A percentile compares a stretch with the other conserved stretches of the same genome.
phyloP scores from a whole-genome alignment of 2,329 filamentous ascomycete genomes.

The Podosphaera xanthii region DNA sequence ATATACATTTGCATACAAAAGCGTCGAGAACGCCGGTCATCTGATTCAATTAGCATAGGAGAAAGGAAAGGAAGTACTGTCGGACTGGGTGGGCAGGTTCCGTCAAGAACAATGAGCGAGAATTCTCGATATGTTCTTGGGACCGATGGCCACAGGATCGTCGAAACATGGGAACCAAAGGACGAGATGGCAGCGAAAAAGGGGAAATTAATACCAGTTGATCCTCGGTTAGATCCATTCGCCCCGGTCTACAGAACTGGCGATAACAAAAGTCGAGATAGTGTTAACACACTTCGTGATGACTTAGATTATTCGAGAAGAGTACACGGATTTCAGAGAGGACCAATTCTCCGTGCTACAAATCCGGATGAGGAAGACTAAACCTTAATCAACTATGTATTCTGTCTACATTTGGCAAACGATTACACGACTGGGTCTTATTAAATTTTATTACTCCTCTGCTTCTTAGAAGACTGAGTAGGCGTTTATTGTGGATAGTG shows the following conservation, averaged over 20 bases:
- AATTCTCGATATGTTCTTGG: conserved; percentile 17
- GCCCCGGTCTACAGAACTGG: conserved; percentile 30
- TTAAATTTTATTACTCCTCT: background rate
- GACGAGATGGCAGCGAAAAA: conserved; percentile 18
- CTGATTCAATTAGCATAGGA: conserved; percentile 9
- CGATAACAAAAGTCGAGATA: conserved; percentile 34
- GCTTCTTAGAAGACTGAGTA: background rate
- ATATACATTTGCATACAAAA: conserved; percentile 23
- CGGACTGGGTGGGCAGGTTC: conserved; percentile 9
- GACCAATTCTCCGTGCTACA: conserved; percentile 31
- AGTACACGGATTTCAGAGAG: conserved; percentile 19
- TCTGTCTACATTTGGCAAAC: background rate
- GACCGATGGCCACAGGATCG: conserved; percentile 15
- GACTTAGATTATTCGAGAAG: conserved; percentile 41
- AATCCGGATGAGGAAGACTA: conserved; percentile 27
- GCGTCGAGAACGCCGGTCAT: conserved; percentile 21
- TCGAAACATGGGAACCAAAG: conserved; percentile 15
- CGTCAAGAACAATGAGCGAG: conserved; percentile 16
- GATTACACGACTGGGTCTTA: background rate
- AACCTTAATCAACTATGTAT: background rate
- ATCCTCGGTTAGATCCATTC: conserved; percentile 40
- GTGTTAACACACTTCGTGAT: conserved; percentile 38
- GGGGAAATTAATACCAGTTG: conserved; percentile 33
- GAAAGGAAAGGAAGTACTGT: conserved; percentile 8
- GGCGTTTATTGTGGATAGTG: background rate